Conservation (phyloP, 441 rosid species). For the Bruguiera hainesii region DNA sequence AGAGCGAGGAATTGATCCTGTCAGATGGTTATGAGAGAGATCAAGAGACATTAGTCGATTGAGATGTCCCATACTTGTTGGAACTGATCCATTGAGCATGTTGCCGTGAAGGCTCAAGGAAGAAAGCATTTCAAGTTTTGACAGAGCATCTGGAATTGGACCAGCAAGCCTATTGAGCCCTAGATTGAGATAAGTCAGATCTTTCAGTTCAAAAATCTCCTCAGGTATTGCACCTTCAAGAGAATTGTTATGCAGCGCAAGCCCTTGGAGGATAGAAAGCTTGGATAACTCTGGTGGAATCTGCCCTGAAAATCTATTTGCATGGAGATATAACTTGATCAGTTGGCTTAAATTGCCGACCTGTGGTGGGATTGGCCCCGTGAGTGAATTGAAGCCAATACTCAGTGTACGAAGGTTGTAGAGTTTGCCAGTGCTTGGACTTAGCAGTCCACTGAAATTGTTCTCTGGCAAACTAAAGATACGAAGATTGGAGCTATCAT, state of each 20-base stretch:
- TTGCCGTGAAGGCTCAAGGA: conserved; percentile 52
- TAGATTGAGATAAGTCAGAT: conserved; percentile 45
- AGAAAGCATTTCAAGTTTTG: conserved; percentile 56
- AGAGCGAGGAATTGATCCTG: conserved; percentile 49
- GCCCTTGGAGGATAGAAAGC: conserved; percentile 68
- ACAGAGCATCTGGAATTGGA: conserved; percentile 44
- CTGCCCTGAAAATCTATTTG: conserved; percentile 52
- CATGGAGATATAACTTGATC: conserved; percentile 36
- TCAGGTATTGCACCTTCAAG: conserved; percentile 63
- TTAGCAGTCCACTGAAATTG: conserved; percentile 56
- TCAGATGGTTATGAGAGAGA: conserved; percentile 62
- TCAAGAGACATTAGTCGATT: conserved; percentile 47
- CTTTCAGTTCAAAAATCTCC: conserved; percentile 45
- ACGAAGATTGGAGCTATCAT: conserved; percentile 51
- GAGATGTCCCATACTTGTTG: conserved; percentile 47
- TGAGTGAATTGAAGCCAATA: conserved; percentile 42
- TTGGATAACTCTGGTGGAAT: conserved; percentile 61
- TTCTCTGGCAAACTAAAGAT: conserved; percentile 34
- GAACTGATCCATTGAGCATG: conserved; percentile 69
- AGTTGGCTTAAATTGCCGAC: conserved; percentile 59
- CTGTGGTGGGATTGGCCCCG: conserved; percentile 58
- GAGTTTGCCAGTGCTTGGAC: conserved; percentile 57
- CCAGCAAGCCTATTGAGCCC: conserved; percentile 59
- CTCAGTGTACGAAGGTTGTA: conserved; percentile 37
- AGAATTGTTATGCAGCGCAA: conserved; percentile 37